Evolutionary conservation across 495 filamentous ascomycete genomes (phyloP).

Genomic region (Pyronema domesticum): DNA sequence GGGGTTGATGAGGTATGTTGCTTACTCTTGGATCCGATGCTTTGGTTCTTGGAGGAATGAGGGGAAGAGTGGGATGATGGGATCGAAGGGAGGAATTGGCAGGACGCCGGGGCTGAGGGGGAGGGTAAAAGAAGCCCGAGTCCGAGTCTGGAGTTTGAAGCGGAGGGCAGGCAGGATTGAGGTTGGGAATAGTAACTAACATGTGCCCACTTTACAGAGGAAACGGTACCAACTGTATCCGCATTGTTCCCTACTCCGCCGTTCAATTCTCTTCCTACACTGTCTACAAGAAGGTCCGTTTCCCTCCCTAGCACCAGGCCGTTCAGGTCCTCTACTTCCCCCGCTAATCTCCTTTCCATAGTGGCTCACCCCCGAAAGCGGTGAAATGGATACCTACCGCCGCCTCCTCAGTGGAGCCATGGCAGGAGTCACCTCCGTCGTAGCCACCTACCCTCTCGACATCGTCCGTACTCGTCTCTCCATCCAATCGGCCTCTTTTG

Average conservation of each 20-base stretch:
- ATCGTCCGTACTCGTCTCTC: conserved; percentile 91
- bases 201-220: conserved; percentile 32
- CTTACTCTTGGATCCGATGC: not conserved
- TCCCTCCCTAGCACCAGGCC: conserved; percentile 23
- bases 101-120: too few species aligned
- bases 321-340: not conserved
- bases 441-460: conserved; percentile 64
- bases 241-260: conserved; percentile 93
- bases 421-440: conserved; percentile 86
- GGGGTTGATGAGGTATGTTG: conserved; percentile 55
- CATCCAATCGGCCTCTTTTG: conserved; percentile 89
- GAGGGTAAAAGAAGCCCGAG: too few species aligned
- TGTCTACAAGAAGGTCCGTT: conserved; percentile 69
- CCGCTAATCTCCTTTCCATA: not conserved
- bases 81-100: not conserved
- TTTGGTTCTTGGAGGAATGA: not conserved
- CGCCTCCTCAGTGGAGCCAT: conserved; percentile 41
- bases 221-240: conserved; percentile 94
- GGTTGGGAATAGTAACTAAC: too few species aligned
- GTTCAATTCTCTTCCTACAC: conserved; percentile 97
- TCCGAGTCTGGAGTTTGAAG: too few species aligned
- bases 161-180: too few species aligned
- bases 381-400: conserved; percentile 16
- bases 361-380: not conserved
- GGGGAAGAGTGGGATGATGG: not conserved